Evolutionary conservation across 2,329 filamentous ascomycete genomes (phyloP), one percentile per base, ranked within the genome.

Genomic region (Boeremia exigua): DNA sequence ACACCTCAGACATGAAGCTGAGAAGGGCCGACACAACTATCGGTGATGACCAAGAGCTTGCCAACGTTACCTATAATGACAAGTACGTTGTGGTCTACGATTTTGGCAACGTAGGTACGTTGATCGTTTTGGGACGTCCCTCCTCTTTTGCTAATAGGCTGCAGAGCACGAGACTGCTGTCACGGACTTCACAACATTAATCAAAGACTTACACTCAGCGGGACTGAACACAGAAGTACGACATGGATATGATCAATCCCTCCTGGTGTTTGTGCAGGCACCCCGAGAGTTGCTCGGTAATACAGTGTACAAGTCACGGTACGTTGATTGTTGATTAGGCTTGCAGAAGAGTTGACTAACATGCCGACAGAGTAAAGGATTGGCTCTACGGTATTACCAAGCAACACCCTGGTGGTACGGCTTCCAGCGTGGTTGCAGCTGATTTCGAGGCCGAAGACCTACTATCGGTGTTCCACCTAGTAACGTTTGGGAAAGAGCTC

Each of bases 381-480:
- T 96, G 90, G 90, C 82, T 96, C 2, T 88, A 91, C 69, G 90
- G 91, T 28, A 87, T 96, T 50, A 83, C 89, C 29, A 78, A 82
- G 32, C 79, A 84, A 39, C 83, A 85, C n/a, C 83, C 91, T 30
- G 78, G 84, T 37, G 80, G 68, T 9, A 68, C 49, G 6, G 61
- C 59, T 15, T 60, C 62, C 17, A 66, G 56, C 14, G 46, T 67
- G 6, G 65, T 84, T 15, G 84, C 91, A 60, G 87, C 89, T 2
- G 81, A 92, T 45, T 90, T 86, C 25, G 89, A 93, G 65, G 89
- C 91, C 11, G 92, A 96, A 77, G 84, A 91, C 39, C 81, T 95
- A 34, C 84, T 91, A 33, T 83, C 92, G 6, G 85, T 93, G 37
- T 91, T 92, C 69, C 84, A 92, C 32, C 83, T 94, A 58, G 89